Conservation (phyloP, 192 early-diverging fungal genomes). For the Geranomyces variabilis region DNA sequence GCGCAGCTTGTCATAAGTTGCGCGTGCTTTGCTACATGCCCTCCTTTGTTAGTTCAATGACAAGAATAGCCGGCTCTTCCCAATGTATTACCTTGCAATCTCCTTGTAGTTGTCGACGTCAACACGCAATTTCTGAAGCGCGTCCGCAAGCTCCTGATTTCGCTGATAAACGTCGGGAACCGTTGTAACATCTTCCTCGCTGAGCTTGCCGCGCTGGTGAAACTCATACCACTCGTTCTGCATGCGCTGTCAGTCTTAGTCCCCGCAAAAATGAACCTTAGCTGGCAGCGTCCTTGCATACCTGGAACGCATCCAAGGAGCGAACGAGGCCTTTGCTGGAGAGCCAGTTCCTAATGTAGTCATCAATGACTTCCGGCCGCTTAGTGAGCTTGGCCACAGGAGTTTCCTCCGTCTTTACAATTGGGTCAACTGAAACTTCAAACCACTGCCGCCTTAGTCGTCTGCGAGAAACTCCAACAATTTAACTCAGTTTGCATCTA, state of each 20-base stretch:
- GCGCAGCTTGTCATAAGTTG: slow-evolving; percentile 60
- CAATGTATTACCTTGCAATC: slow-evolving; percentile 49
- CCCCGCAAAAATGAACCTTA: neutral
- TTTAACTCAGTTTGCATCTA: neutral
- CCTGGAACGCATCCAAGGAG: slow-evolving; percentile 62
- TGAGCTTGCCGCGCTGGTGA: slow-evolving; percentile 50
- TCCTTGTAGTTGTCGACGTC: slow-evolving; percentile 62
- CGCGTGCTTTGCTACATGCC: slow-evolving; percentile 60
- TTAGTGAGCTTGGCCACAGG: slow-evolving; percentile 40
- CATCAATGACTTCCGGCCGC: slow-evolving; percentile 61
- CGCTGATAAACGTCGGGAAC: slow-evolving; percentile 62
- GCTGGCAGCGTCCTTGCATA: neutral
- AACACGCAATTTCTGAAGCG: slow-evolving; percentile 47
- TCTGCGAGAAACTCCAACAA: neutral
- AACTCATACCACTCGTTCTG: slow-evolving; percentile 67
- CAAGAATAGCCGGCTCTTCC: too few species aligned
- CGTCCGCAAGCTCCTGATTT: slow-evolving; percentile 57
- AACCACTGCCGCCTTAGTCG: neutral
- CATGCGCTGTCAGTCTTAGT: neutral
- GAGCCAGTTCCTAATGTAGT: slow-evolving; percentile 61
- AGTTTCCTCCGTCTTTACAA: slow-evolving; percentile 30
- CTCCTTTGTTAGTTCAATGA: too few species aligned
- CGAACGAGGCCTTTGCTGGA: slow-evolving; percentile 53
- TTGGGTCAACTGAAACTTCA: slow-evolving; percentile 18
- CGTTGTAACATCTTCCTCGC: slow-evolving; percentile 46